Conservation (phyloP, 2,329 filamentous ascomycete genomes). For the Fusarium sp. region DNA sequence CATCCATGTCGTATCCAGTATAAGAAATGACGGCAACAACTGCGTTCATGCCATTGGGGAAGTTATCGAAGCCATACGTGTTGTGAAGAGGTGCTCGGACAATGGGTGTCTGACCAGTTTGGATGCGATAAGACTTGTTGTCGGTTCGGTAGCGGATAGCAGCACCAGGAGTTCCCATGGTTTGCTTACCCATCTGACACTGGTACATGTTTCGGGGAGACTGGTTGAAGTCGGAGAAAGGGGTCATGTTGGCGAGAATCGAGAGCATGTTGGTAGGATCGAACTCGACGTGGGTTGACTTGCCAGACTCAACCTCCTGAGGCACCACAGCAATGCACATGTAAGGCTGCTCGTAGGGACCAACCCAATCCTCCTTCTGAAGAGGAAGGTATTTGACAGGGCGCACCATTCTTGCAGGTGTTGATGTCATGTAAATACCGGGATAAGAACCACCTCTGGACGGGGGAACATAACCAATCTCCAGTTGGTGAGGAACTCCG, state of each 20-base stretch:
- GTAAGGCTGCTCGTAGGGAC: slow-evolving; percentile 95
- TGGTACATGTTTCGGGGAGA: slow-evolving; percentile 99
- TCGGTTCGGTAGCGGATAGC: slow-evolving; percentile 89
- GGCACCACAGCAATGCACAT: slow-evolving; percentile 98
- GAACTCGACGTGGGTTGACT: slow-evolving; percentile 93
- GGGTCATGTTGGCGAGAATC: slow-evolving; percentile 98
- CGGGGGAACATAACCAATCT: slow-evolving; percentile 91
- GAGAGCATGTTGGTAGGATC: slow-evolving; percentile 97
- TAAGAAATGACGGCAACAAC: slow-evolving; percentile 98
- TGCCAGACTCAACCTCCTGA: slow-evolving; percentile 85
- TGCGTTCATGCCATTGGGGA: slow-evolving; percentile 95
- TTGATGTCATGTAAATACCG: slow-evolving; percentile 92
- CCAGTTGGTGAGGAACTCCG: slow-evolving; percentile 83
- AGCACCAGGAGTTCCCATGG: slow-evolving; percentile 95
- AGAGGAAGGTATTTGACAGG: slow-evolving; percentile 93
- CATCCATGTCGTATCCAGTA: slow-evolving; percentile 99
- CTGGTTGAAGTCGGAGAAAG: slow-evolving; percentile 99
- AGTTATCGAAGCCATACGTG: slow-evolving; percentile 96
- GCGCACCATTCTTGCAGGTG: slow-evolving; percentile 86
- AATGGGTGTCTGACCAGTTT: slow-evolving; percentile 95
- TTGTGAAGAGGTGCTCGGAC: slow-evolving; percentile 94
- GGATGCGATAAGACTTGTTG: slow-evolving; percentile 95
- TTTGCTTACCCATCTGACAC: slow-evolving; percentile 99
- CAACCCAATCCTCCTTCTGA: slow-evolving; percentile 87
- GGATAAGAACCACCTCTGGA: slow-evolving; percentile 95